Evolutionary conservation across 148 eudicot genomes (phyloP), one percentile per base, ranked within the genome.

Genomic region (Oxyria digyna): DNA sequence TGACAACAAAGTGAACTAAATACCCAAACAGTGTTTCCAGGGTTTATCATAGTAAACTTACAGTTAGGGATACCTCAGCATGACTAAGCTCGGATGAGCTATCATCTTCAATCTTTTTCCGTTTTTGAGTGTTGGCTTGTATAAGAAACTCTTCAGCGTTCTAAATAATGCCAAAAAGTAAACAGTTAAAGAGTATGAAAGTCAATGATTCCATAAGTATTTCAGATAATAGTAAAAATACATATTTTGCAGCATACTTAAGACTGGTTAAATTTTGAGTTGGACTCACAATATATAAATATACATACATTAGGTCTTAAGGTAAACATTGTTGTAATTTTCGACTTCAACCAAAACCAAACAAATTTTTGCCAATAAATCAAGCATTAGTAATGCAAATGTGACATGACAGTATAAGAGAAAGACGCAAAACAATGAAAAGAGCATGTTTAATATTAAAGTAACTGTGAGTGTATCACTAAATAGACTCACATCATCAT

Each of bases 81-180:
- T 69, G 78, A 74, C 87, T 81, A 74, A 48, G 67, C 48, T 42
- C 79, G 73, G 85, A 38, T 71, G 81, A 66, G 50, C 77, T 74
- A 67, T 76, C 86, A 42, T 86, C 86, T 54, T 87, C 82, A 69
- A 87, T 74, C 76, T 82, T 91, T 71, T 66, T 86, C 57, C 97
- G 96, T 82, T 95, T 95, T 70, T 80, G 86, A 84, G 86, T 88
- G 77, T 91, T 95, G 21, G 99, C 97, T 83, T 82, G 93, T 76
- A 95, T 91, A 69, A 91, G 93, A 78, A 77, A 95, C 12, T 80
- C 93, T 18, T 82, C 89, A 62, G 89, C 99, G 76, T 80, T 88
- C 99, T 95, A 74, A 74, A 78, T 65, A 45, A n/a, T 67, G 26
- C 42, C 42, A 71, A 41, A 23, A 37, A 10, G 45, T 18, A 23